A percentile compares a stretch with the other conserved stretches of the same genome.
Evolutionary conservation across 331 rosid genomes (phyloP).

Genomic region (Acacia pycnantha): DNA sequence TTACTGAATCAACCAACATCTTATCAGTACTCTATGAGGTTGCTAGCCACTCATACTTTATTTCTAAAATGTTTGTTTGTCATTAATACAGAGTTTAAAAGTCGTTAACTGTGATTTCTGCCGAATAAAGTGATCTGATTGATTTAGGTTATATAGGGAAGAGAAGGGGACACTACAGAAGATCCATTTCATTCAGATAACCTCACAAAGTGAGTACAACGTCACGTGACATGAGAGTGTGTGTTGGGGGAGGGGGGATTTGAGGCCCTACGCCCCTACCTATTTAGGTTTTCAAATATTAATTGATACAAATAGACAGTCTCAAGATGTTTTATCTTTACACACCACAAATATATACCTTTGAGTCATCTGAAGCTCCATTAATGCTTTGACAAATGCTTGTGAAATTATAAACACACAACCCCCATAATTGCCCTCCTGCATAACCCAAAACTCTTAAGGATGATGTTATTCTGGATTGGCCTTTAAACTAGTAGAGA

Average conservation of each 20-base stretch:
- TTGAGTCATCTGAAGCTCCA: not conserved
- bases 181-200: constrained; percentile 15
- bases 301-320: not conserved
- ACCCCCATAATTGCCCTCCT: not conserved
- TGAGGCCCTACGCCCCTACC: no score
- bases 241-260: no score
- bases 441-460: not conserved
- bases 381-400: constrained; percentile 29
- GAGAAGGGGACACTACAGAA: constrained; percentile 24
- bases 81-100: not conserved
- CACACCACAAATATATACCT: not conserved
- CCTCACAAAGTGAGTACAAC: constrained; percentile 28
- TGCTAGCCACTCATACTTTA: not conserved
- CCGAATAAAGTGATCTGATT: not conserved
- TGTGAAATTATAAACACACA: not conserved
- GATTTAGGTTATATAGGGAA: not conserved
- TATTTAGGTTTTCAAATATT: not conserved
- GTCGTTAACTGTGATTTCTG: not conserved
- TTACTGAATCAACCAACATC: no score
- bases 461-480: no score
- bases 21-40: not conserved
- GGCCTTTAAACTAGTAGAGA: no score
- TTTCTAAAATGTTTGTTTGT: not conserved
- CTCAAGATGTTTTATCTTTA: not conserved
- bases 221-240: constrained; percentile 25